Percentiles rank a stretch among this genome's conserved stretches.
phyloP scores from a whole-genome alignment of 2,329 filamentous ascomycete species.

The Neoarthrinium moseri region DNA sequence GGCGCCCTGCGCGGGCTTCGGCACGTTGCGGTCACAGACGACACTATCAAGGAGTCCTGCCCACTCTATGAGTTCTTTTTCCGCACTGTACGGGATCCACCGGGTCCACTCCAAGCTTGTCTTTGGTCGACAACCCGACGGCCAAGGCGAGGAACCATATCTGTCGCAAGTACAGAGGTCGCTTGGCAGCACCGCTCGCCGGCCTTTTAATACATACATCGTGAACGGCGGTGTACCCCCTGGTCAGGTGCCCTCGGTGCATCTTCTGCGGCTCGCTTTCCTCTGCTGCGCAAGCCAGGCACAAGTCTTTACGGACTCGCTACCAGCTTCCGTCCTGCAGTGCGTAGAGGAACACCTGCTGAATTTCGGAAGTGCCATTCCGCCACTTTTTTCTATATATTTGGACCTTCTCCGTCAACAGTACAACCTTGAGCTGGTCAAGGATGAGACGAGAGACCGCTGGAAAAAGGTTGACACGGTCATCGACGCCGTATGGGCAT shows the following conservation, averaged over 20 bases:
- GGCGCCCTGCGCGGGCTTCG: constrained; percentile 49
- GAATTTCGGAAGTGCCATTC: constrained; percentile 17
- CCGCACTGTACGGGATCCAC: constrained; percentile 17
- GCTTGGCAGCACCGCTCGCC: constrained; percentile 11
- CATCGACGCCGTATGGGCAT: constrained; percentile 15
- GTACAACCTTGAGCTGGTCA: constrained; percentile 4
- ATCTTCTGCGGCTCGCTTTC: constrained; percentile 18
- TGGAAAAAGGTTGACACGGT: constrained; percentile 14
- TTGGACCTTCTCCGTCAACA: constrained; percentile 15
- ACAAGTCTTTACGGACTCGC: constrained; percentile 6
- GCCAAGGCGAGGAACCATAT: constrained; percentile 11
- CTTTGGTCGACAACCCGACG: constrained; percentile 1
- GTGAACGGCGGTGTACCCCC: constrained; percentile 14
- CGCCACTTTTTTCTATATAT: constrained; percentile 17
- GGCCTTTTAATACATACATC: constrained; percentile 11
- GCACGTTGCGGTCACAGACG: constrained; percentile 13
- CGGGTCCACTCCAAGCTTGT: constrained; percentile 13
- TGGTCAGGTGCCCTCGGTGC: constrained; percentile 15
- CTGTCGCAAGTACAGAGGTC: constrained; percentile 13
- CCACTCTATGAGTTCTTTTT: constrained; percentile 20
- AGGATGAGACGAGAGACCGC: constrained; percentile 10
- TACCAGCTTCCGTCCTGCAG: constrained; percentile 11
- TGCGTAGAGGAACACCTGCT: constrained; percentile 17
- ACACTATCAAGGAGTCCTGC: constrained; percentile 17
- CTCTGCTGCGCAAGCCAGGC: constrained; percentile 12